Conservation (phyloP, 148 eudicot species). For the Heliamphora exappendiculata region DNA sequence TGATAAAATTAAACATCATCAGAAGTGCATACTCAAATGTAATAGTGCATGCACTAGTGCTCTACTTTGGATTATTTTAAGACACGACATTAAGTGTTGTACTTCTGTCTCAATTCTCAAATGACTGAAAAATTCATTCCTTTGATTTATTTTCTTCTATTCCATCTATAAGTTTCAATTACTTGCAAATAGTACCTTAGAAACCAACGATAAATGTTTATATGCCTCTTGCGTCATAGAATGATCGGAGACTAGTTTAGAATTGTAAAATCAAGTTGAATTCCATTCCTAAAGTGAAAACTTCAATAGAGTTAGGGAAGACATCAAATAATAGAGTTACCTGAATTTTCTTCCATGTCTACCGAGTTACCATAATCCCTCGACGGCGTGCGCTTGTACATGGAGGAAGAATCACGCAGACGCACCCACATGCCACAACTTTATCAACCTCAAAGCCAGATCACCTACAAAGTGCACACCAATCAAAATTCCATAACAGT, state of each 20-base stretch:
- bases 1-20: neutral
- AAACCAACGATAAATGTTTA: neutral
- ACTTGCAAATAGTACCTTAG: neutral
- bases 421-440: constrained; percentile 30
- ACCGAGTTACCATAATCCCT: constrained; percentile 42
- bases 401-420: constrained; percentile 36
- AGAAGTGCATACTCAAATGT: neutral
- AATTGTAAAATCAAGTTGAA: neutral
- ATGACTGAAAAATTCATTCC: neutral
- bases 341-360: constrained; percentile 53
- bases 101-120: neutral
- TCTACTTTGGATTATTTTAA: neutral
- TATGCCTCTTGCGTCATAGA: neutral
- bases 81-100: neutral
- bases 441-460: constrained; percentile 9
- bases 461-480: constrained; percentile 6
- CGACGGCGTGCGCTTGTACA: constrained; percentile 60
- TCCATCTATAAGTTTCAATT: neutral
- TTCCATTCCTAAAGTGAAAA: neutral
- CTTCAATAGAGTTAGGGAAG: too few species aligned
- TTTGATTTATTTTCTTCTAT: neutral
- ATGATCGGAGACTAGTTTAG: neutral
- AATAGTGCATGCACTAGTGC: neutral
- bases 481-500: neutral
- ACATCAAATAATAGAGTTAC: constrained; percentile 22